Evolutionary conservation across 768 basidiomycete species (phyloP), one percentile per base, ranked within the genome.

Genomic region (Phallus indusiatus): DNA sequence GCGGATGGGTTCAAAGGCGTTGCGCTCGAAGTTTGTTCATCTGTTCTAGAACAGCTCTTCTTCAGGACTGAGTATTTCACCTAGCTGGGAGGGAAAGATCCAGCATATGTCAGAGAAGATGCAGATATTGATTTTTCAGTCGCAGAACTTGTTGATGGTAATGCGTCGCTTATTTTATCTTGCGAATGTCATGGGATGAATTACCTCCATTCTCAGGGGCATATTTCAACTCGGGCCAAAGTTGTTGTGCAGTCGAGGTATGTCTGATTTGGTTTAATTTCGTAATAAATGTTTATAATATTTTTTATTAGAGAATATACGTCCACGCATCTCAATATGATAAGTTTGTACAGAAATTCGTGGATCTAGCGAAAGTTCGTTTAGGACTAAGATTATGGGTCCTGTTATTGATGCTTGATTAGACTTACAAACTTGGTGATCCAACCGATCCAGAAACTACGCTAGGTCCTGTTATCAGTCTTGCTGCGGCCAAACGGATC

Each of bases 221-320:
- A 4, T 85, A 94, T 73, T 99, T 93, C 78, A 98, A 98, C 72
- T 94, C 94, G 16, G 96, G 96, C 1, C 96, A 99, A 72, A 94
- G 92, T 63, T 98, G 95, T 71, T 97, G 95, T 67, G 84, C 88
- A 0, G 76, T 98, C 61, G 96, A 99, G 77, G 89, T 88, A 61
- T 16, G 74, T 58, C 28, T 66, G 5, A 36, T 22, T 24, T 34
- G 47, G 21, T n/a, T 35, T 16, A 20, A 20, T 12, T 11, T 35
- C 24, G 16, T 17, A 24, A 33, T 36, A 54, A 28, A 24, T 37
- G 33, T 53, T 14, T 17, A 17, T 5, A 8, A 22, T 12, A 12
- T 33, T 24, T 34, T 48, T 17, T 56, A 18, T 9, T 65, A 92
- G 87, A 81, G 95, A 17, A 92, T 99, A 47, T 98, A 98, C 70